Percentiles rank a stretch among this genome's conserved stretches.
Conservation (phyloP, 2,329 filamentous ascomycete species). For the Chalaropsis thielavioides region DNA sequence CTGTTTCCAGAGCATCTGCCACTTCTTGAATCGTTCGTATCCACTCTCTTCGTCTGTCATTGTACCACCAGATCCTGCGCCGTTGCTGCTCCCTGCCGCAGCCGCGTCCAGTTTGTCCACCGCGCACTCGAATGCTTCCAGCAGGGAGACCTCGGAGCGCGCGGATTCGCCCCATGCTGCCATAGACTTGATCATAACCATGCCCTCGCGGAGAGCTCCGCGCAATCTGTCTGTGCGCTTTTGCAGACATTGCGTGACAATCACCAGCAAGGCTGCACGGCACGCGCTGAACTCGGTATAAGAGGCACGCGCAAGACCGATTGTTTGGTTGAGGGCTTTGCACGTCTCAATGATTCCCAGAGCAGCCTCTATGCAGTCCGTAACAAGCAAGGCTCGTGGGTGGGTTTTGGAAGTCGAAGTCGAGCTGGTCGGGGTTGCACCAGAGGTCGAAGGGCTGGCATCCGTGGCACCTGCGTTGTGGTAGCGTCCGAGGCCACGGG, state of each 20-base stretch:
- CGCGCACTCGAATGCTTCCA: conserved; percentile 38
- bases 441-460: conserved; percentile 10
- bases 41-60: conserved; percentile 25
- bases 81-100: conserved; percentile 21
- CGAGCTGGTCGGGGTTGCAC: conserved; percentile 20
- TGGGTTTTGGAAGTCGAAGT: conserved; percentile 22
- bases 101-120: conserved; percentile 32
- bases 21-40: conserved; percentile 37
- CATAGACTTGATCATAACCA: conserved; percentile 39
- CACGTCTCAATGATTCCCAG: conserved; percentile 37
- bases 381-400: conserved; percentile 28
- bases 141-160: conserved; percentile 38
- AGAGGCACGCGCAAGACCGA: conserved; percentile 38
- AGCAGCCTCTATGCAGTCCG: conserved; percentile 39
- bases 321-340: conserved; percentile 34
- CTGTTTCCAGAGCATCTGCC: conserved; percentile 33
- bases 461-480: neutral
- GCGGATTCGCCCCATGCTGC: conserved; percentile 38
- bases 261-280: conserved; percentile 37
- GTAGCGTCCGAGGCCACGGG: conserved; percentile 17
- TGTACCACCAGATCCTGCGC: conserved; percentile 22
- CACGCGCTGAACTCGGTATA: conserved; percentile 44
- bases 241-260: conserved; percentile 28
- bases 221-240: conserved; percentile 29
- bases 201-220: conserved; percentile 33